phyloP scores from a whole-genome alignment of 2,329 filamentous ascomycete species.

The Tolypocladium paradoxum region DNA sequence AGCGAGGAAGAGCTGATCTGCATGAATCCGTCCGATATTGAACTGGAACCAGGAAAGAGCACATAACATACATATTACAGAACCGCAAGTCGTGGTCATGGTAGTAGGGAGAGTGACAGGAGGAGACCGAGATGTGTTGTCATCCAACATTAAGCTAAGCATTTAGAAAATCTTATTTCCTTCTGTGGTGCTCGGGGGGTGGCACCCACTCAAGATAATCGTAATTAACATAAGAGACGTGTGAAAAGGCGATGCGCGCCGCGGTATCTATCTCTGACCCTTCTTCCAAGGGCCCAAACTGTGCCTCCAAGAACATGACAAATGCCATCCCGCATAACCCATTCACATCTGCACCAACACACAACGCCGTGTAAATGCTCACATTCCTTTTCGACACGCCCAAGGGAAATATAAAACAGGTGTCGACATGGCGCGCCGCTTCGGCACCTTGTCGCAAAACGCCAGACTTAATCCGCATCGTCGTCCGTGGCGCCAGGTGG shows the following conservation, averaged over 20 bases:
- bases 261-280: not conserved
- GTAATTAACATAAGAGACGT: not conserved
- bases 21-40: too few species aligned
- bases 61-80: too few species aligned
- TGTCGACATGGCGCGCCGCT: not conserved
- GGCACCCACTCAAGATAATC: not conserved
- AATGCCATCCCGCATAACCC: not conserved
- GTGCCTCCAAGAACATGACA: not conserved
- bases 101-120: too few species aligned
- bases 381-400: not conserved
- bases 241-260: not conserved
- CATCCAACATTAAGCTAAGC: too few species aligned
- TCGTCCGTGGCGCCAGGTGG: conserved; percentile 40
- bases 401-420: not conserved
- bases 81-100: too few species aligned
- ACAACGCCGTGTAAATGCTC: not conserved
- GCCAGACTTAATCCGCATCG: conserved; percentile 26
- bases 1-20: too few species aligned
- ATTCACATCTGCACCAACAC: not conserved
- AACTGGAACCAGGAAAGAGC: too few species aligned
- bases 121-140: too few species aligned
- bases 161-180: not conserved
- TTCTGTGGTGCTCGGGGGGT: not conserved
- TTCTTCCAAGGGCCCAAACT: not conserved
- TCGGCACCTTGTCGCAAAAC: not conserved